Base-by-base conservation (phyloP, 2,329 filamentous ascomycete species). In the Cordyceps javanica region DNA sequence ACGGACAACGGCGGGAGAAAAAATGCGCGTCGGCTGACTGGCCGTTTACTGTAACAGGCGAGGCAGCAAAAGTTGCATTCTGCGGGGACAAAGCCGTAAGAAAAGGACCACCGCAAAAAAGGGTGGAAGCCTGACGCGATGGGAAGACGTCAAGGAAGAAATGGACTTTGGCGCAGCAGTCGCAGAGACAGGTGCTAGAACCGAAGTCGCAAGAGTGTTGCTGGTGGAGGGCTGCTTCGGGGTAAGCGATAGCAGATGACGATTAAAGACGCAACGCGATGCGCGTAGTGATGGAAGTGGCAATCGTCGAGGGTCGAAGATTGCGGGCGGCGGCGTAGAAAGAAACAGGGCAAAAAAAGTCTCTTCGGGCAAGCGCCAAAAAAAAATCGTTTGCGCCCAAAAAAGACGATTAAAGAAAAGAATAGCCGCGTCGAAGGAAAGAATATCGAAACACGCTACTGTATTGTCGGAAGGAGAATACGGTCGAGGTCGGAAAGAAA, bases 1-100 rank as follows among this genome's bases (percentile, higher is more conserved):
- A 72, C 84, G 83, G 62, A 80, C 82, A 65, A 88, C 83, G 70
- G 79, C 78, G 64, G 87, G 86, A 66, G 32, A 89, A 79, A 69
- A 86, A 45, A 45, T 58, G 48, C 50, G 56, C 49, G 49, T 46
- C 0, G 36, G 36, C 49, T 58, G 56, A 25, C 56, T 48, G 30
- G 41, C 50, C 50, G 56, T 58, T 58, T 53, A 58, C 25, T 46
- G 34, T n/a, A 49, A 41, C 36, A 58, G 56, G 50, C 50, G 25
- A 58, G 49, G 42, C 56, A 58, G 25, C 56, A 41, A 25, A 30
- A 58, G 26, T 51, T 45, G 56, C 56, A 54, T 58, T 53, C 56
- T 54, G 49, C 50, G 50, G 23, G 6, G 42, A 44, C 56, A 25
- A 58, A 46, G 39, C 39, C 55, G 55, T 28, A 44, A 41, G 46